Evolutionary conservation across 176 grass and related monocot species (phyloP), one percentile per base, ranked within the genome.

Genomic region (Paspalum notatum): DNA sequence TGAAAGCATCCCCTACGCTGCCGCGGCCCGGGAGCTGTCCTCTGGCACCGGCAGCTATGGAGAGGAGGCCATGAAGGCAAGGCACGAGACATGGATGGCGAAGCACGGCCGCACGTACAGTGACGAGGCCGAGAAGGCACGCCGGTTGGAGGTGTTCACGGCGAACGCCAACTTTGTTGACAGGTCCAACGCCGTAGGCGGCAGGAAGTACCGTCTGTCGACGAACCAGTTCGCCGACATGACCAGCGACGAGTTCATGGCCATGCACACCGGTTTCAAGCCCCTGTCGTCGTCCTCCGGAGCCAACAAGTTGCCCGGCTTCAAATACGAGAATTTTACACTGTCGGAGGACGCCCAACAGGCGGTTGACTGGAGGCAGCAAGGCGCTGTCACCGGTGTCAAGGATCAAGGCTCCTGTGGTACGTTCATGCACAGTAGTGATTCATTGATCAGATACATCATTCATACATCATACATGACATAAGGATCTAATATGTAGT

Each of bases 91-190:
- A 17, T 88, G 86, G 80, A 88, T 83, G 80, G 73, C 53, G 5
- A 5, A 77, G 70, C 41, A 88, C 27, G 86, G 86, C 7, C 80
- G 86, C 25, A 59, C 63, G 27, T 88, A 88, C 65, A 37, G 46
- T 20, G 86, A 84, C 40, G 51, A 53, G 1, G 64, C 72, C 2
- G 86, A 88, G 73, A 88, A 59, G 50, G 27, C 20, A 9, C 86
- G 44, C 12, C 65, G 86, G 49, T 88, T 88, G 50, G 17, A 83
- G 26, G 62, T 88, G 56, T 88, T 83, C 62, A 83, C 48, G 45
- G 62, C 44, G 6, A 88, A 88, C 26, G 80, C 41, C 12, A 27
- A 45, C 21, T 74, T 43, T 50, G 74, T 81, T 39, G 77, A 81
- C 26, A 63, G 47, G 4, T 81, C 72, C 52, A 87, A 82, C 9